A percentile compares a stretch with the other conserved stretches of the same genome.
Evolutionary conservation across 805 yeast species (phyloP).

Genomic region (Candida morakotiae): DNA sequence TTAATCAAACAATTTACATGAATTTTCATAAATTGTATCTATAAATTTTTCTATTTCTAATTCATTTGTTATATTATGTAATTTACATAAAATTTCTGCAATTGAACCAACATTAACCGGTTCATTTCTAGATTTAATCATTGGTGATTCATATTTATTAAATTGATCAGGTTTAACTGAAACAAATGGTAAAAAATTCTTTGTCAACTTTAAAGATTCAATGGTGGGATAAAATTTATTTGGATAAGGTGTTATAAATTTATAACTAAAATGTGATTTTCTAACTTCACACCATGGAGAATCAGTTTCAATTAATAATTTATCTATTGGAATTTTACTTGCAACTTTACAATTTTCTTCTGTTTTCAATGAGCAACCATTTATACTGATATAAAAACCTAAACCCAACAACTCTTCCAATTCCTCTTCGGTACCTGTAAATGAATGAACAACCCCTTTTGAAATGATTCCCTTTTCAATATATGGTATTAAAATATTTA

Average conservation of each 20-base stretch:
- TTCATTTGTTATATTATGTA: conserved; percentile 25
- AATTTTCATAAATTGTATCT: conserved; percentile 32
- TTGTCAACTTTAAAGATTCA: conserved; percentile 11
- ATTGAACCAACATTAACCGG: conserved; percentile 84
- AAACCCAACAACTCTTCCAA: conserved; percentile 49
- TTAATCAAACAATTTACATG: conserved; percentile 27
- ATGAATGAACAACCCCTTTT: conserved; percentile 86
- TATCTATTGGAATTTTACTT: conserved; percentile 60
- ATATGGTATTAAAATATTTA: conserved; percentile 59
- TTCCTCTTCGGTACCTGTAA: conserved; percentile 78
- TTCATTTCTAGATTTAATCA: conserved; percentile 85
- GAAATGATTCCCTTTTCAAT: conserved; percentile 37
- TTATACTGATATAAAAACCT: conserved; percentile 74
- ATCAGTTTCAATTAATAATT: conserved; percentile 84
- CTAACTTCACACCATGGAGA: conserved; percentile 98
- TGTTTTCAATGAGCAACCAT: conserved; percentile 88
- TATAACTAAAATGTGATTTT: conserved; percentile 72
- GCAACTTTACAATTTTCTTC: conserved; percentile 70
- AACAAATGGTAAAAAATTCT: conserved; percentile 56
- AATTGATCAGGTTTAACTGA: conserved; percentile 63
- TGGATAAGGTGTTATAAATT: conserved; percentile 52
- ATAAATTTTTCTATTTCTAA: conserved; percentile 27
- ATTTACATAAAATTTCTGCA: conserved; percentile 46
- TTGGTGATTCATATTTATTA: conserved; percentile 34
- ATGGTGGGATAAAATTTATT: conserved; percentile 50